Evolutionary conservation across 2,329 filamentous ascomycete species (phyloP).

Genomic region (Pseudopyricularia cyperi): DNA sequence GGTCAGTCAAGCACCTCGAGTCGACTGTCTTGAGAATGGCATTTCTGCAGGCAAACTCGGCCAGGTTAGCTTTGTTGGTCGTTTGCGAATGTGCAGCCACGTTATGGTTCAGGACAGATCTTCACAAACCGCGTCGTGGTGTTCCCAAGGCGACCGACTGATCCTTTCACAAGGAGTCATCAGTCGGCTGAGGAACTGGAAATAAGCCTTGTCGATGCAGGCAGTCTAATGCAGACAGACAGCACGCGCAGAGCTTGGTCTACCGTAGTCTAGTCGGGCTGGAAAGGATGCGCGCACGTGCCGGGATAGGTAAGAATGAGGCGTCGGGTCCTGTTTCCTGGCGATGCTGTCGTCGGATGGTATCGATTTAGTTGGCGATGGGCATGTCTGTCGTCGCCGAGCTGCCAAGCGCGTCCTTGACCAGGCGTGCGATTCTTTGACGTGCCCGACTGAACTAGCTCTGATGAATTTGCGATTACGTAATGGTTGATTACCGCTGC

Average conservation of each 20-base stretch:
- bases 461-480: neutral
- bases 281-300: neutral
- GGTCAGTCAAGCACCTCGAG: neutral
- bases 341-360: too few relatives aligned
- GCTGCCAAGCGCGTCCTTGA: neutral
- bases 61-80: neutral
- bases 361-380: neutral
- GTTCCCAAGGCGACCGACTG: neutral
- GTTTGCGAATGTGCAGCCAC: neutral
- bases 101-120: neutral
- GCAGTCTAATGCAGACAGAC: neutral
- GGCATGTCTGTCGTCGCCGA: neutral
- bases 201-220: neutral
- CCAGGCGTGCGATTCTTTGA: neutral
- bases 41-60: neutral
- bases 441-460: neutral
- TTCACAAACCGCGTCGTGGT: neutral
- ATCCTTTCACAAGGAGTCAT: neutral
- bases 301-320: too few relatives aligned
- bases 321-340: too few relatives aligned
- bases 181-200: neutral
- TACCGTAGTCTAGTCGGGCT: neutral
- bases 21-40: neutral
- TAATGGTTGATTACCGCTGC: neutral
- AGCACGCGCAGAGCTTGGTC: neutral